Evolutionary conservation across 164 flowering plant species (phyloP).

Genomic region (grape (Vitis vinifera)): DNA sequence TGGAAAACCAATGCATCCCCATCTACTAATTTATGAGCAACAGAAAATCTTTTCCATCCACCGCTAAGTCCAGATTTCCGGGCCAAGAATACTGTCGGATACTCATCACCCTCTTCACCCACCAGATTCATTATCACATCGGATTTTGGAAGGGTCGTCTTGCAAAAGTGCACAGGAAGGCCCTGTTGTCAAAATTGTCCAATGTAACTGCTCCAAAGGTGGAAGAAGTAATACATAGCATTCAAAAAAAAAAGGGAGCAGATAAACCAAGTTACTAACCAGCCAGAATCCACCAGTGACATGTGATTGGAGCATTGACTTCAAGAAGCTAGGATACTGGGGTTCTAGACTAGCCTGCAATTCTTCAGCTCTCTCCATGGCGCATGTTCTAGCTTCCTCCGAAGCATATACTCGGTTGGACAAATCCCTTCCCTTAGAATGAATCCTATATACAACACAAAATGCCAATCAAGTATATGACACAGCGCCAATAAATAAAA

Average conservation of each 20-base stretch:
- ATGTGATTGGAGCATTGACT: conserved; percentile 60
- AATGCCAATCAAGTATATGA: neutral
- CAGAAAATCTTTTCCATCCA: conserved; percentile 57
- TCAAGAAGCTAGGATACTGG: conserved; percentile 42
- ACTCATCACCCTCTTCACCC: conserved; percentile 38
- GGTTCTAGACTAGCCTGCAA: conserved; percentile 30
- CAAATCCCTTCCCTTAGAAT: conserved; percentile 33
- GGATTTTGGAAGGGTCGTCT: conserved; percentile 29
- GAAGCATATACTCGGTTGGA: conserved; percentile 46
- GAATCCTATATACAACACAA: conserved; percentile 6
- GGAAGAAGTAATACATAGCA: neutral
- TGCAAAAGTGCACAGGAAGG: conserved; percentile 60
- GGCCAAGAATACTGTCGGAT: conserved; percentile 30
- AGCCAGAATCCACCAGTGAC: conserved; percentile 61
- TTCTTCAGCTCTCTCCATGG: conserved; percentile 38
- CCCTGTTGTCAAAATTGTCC: conserved; percentile 34
- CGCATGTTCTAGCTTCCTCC: conserved; percentile 30
- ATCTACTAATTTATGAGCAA: conserved; percentile 41
- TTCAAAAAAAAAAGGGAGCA: neutral
- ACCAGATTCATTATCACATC: conserved; percentile 36
- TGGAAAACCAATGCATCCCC: conserved; percentile 55
- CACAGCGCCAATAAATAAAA: neutral
- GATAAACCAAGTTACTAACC: conserved; percentile 20
- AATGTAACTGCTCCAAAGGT: neutral
- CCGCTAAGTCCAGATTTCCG: conserved; percentile 43